These are phyloP conservation scores for Cryptosporidium meleagridis DNA, from an alignment of 169 alveolate species.

Conservation along the genomic window DNA sequence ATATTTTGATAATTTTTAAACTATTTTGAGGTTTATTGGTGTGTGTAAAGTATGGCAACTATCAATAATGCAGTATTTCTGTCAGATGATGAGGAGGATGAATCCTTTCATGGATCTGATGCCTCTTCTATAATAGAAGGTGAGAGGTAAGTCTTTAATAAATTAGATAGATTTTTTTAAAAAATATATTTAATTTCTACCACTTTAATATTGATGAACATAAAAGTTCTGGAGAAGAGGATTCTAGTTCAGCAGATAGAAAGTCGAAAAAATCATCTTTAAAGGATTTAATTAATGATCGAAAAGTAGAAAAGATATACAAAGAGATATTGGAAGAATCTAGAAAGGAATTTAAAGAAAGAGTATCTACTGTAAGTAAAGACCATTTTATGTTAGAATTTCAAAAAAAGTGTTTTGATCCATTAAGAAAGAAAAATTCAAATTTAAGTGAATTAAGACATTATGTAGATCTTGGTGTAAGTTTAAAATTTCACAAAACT, in stretches of 20 bases:
- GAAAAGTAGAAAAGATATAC: slow-evolving; percentile 29
- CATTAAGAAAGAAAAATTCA: slow-evolving; percentile 22
- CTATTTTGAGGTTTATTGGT: neutral
- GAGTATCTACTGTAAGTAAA: slow-evolving; percentile 17
- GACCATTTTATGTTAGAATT: slow-evolving; percentile 62
- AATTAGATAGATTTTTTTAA: neutral
- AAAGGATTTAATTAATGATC: slow-evolving; percentile 4
- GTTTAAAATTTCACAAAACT: neutral
- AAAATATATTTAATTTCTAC: neutral
- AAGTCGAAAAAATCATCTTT: neutral
- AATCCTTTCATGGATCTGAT: slow-evolving; percentile 62
- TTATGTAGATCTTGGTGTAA: slow-evolving; percentile 58
- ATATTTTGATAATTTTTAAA: too few relatives aligned
- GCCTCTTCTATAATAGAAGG: slow-evolving; percentile 17
- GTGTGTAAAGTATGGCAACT: slow-evolving; percentile 37
- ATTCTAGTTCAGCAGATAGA: neutral
- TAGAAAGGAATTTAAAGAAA: slow-evolving; percentile 11
- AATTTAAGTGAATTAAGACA: slow-evolving; percentile 13
- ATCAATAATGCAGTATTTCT: slow-evolving; percentile 56
- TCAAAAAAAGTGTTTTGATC: slow-evolving; percentile 32
- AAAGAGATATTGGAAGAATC: slow-evolving; percentile 15
- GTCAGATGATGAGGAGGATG: slow-evolving; percentile 73
- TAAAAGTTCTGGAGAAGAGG: neutral
- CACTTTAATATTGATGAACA: neutral
- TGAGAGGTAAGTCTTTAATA: slow-evolving; percentile 13